A percentile compares a stretch with the other conserved stretches of the same genome.
These are phyloP conservation scores for Candida saitoana DNA, from an alignment of 805 yeast genomes.

Conservation along the genomic window DNA sequence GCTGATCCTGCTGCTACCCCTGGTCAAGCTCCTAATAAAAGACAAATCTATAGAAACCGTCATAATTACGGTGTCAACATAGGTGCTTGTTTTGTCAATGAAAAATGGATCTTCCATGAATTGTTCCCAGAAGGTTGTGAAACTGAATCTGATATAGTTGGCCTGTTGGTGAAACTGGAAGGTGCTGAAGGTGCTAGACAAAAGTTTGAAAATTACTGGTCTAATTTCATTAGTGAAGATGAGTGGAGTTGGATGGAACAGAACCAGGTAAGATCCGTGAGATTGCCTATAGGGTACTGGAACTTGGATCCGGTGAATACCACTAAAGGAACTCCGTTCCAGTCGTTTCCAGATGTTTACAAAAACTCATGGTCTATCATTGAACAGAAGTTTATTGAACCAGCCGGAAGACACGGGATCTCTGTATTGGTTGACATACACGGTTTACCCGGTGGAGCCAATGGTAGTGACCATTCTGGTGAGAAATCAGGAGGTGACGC, in stretches of 20 bases:
- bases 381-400: conserved; percentile 47
- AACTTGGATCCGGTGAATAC: conserved; percentile 62
- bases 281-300: conserved; percentile 94
- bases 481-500: conserved; percentile 48
- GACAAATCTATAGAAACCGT: conserved; percentile 55
- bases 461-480: conserved; percentile 82
- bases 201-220: conserved; percentile 64
- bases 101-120: conserved; percentile 69
- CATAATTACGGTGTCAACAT: conserved; percentile 79
- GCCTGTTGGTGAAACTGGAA: conserved; percentile 39
- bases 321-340: conserved; percentile 61
- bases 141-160: conserved; percentile 73
- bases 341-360: conserved; percentile 52
- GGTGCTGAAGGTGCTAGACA: conserved; percentile 54
- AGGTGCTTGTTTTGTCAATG: conserved; percentile 77
- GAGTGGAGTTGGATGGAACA: conserved; percentile 78
- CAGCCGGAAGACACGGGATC: conserved; percentile 60
- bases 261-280: conserved; percentile 69
- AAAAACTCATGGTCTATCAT: conserved; percentile 67
- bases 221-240: conserved; percentile 50
- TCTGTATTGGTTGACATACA: conserved; percentile 82
- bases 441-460: conserved; percentile 91
- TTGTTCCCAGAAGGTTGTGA: conserved; percentile 52
- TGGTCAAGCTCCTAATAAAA: conserved; percentile 31
- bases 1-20: conserved; percentile 26